Evolutionary conservation across 768 basidiomycete genomes (phyloP), one percentile per base, ranked within the genome.

Genomic region (Lyophyllum shimeji): DNA sequence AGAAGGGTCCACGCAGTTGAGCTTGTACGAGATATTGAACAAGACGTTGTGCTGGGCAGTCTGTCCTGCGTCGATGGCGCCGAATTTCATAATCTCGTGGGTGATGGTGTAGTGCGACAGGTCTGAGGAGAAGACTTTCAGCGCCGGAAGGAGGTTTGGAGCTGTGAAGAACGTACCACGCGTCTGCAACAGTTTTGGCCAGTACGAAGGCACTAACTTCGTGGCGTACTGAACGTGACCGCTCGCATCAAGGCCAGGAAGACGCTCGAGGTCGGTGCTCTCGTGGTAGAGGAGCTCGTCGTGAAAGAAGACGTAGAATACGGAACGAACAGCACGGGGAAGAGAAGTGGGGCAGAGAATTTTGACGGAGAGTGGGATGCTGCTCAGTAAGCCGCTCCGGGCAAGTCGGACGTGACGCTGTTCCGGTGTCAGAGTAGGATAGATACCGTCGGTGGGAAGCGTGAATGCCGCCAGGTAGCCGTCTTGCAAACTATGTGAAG

Each of bases 221-320:
- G 63, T 59, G 31, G 56, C 53, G 52, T 67, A 67, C 33, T 45
- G 57, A 18, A 34, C 37, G 12, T 29, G 25, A 13, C 56, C 50
- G 4, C 48, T 57, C 20, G 15, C 20, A 24, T 53, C 39, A 13
- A 48, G 23, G 24, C 51, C 45, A 7, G 58, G 57, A 5, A 58
- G 34, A 2, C 55, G 55, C 45, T 57, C 47, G 12, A 69, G 45
- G 3, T 54, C 57, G 20, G 68, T 62, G 8, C 58, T 53, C 55
- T 71, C 69, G 18, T 64, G 60, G 57, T 68, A 61, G 9, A 63
- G 55, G 24, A 63, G 55, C 6, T 40, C 49, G 39, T 61, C 66
- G 11, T 60, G 66, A 25, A 67, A 20, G 55, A 67, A 60, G 15
- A 71, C 66, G 15, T 56, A 63, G 54, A 67, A 62, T 1, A 67